Evolutionary conservation across 495 filamentous ascomycete species (phyloP).

Genomic region (Staphylotrichum longicolle): DNA sequence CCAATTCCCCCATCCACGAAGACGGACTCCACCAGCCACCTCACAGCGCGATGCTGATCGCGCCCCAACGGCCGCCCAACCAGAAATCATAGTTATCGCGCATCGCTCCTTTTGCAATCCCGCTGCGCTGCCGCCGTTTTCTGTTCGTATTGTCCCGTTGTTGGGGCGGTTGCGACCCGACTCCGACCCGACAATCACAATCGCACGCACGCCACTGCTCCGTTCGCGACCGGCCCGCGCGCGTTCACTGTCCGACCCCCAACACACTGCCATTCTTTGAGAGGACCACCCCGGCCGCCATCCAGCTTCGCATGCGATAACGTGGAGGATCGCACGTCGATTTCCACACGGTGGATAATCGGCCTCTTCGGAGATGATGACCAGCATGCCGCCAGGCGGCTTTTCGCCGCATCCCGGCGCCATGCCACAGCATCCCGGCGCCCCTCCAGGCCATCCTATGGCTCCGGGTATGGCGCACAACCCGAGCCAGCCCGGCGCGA

Average conservation of each 20-base stretch:
- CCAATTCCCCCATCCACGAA: conserved; percentile 36
- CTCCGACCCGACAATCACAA: conserved; percentile 4
- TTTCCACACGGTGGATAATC: conserved; percentile 53
- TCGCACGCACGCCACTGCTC: conserved; percentile 5
- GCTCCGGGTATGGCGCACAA: conserved; percentile 56
- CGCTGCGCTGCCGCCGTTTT: not conserved
- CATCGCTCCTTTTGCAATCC: not conserved
- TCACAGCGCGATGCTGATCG: conserved; percentile 30
- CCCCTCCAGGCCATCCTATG: conserved; percentile 70
- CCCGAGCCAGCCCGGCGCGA: conserved; percentile 65
- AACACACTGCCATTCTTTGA: conserved; percentile 6
- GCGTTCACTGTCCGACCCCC: not conserved
- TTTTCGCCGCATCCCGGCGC: conserved; percentile 67
- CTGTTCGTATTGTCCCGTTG: not conserved
- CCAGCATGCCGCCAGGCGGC: conserved; percentile 59
- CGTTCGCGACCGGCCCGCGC: conserved; percentile 16
- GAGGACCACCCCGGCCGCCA: conserved; percentile 6
- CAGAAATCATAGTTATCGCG: not conserved
- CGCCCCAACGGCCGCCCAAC: conserved; percentile 25
- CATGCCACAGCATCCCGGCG: conserved; percentile 70
- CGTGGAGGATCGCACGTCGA: conserved; percentile 38
- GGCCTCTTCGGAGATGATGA: conserved; percentile 55
- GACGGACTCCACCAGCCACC: conserved; percentile 34
- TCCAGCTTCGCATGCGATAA: conserved; percentile 47
- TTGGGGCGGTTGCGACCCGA: not conserved